Evolutionary conservation across 2,329 filamentous ascomycete species (phyloP).

Genomic region (Cercospora sp.): DNA sequence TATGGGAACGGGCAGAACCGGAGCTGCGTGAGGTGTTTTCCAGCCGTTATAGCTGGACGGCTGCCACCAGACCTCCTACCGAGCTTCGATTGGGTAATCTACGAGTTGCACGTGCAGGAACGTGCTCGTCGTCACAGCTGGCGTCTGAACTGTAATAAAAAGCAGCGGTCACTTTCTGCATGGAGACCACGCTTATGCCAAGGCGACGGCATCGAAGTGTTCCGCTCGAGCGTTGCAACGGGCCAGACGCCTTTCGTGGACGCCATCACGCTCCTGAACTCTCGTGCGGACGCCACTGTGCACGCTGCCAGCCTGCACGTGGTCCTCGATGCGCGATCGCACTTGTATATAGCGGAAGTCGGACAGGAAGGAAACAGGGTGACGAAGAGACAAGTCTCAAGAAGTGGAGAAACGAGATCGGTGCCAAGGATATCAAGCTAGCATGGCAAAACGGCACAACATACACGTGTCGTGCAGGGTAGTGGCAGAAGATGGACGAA

Average conservation of each 20-base stretch:
- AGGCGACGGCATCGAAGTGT: background rate
- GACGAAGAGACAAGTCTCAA: background rate
- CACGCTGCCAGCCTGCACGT: background rate
- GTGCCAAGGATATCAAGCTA: background rate
- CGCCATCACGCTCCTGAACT: background rate
- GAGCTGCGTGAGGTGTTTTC: background rate
- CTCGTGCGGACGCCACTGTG: background rate
- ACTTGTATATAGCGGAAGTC: background rate
- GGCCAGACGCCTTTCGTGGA: background rate
- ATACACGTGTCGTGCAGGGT: background rate
- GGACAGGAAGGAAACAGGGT: background rate
- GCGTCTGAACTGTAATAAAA: background rate
- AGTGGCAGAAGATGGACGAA: background rate
- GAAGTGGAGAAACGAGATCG: background rate
- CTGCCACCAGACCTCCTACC: background rate
- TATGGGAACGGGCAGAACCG: background rate
- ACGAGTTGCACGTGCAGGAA: constrained; percentile 1
- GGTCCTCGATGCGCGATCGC: background rate
- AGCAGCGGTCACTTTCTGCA: background rate
- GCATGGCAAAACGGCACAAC: background rate
- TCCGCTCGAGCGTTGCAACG: background rate
- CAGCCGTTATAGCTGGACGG: background rate
- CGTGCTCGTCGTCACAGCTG: background rate
- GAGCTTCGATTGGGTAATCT: background rate
- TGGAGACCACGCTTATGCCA: constrained; percentile 1